Evolutionary conservation across 805 yeast species (phyloP).

Genomic region (Candida boleticola): DNA sequence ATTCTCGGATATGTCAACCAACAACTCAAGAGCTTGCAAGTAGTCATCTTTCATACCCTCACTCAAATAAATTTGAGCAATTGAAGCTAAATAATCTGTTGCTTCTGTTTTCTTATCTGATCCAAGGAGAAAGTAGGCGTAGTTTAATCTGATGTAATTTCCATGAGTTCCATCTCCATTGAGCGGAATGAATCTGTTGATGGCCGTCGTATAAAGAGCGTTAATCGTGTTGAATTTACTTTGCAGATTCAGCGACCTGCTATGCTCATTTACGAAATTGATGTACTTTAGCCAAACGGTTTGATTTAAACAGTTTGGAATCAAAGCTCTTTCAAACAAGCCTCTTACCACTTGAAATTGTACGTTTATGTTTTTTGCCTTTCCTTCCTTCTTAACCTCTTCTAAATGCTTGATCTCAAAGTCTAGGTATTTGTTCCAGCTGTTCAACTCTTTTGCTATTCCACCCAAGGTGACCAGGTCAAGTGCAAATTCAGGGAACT

Average conservation of each 20-base stretch:
- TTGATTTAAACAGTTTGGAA: slow-evolving; percentile 62
- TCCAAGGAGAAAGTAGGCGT: slow-evolving; percentile 20
- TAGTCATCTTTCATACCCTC: slow-evolving; percentile 13
- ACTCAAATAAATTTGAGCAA: slow-evolving; percentile 20
- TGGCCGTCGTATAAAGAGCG: slow-evolving; percentile 51
- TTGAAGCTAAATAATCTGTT: slow-evolving; percentile 25
- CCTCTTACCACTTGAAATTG: slow-evolving; percentile 33
- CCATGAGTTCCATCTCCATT: slow-evolving; percentile 9
- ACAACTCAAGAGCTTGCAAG: slow-evolving; percentile 9
- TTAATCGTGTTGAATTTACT: slow-evolving; percentile 28
- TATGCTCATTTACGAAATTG: slow-evolving; percentile 46
- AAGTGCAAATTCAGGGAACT: slow-evolving; percentile 57
- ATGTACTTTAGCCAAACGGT: slow-evolving; percentile 69
- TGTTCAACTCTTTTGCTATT: slow-evolving; percentile 32
- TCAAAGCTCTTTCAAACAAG: slow-evolving; percentile 70
- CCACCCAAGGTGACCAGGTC: slow-evolving; percentile 29
- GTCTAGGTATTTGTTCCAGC: slow-evolving; percentile 65
- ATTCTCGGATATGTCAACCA: slow-evolving; percentile 9
- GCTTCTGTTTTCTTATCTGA: slow-evolving; percentile 18
- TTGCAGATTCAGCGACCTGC: no score
- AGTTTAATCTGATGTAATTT: slow-evolving; percentile 22
- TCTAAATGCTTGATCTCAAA: slow-evolving; percentile 41
- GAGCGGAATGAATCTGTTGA: slow-evolving; percentile 36
- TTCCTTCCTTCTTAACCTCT: slow-evolving; percentile 9
- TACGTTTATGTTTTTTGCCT: neutral